Conservation (phyloP, 2,329 filamentous ascomycete genomes). For the Diaporthe eres region DNA sequence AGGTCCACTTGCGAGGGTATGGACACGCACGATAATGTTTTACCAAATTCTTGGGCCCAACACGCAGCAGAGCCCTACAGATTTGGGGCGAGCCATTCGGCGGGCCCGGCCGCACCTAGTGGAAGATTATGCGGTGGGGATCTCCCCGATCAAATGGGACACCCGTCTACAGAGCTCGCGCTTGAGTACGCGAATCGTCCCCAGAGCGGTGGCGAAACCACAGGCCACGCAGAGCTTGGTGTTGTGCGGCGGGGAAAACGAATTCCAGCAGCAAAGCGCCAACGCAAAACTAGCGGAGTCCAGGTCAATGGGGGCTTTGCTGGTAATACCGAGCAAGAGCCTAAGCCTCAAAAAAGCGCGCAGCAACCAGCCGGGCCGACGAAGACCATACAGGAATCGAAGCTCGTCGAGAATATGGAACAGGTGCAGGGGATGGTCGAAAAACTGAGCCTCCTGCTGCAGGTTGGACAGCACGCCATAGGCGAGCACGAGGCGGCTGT, state of each 20-base stretch:
- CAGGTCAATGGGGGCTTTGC: no score
- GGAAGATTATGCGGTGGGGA: background rate
- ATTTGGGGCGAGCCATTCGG: background rate
- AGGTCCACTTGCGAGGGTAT: no score
- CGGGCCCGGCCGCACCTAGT: background rate
- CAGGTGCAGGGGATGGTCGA: background rate
- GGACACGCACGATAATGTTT: no score
- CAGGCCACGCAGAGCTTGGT: no score
- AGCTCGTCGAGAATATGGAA: background rate
- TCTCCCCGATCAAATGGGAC: background rate
- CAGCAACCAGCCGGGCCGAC: background rate
- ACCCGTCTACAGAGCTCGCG: background rate
- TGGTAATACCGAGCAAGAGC: background rate
- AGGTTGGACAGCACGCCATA: slow-evolving; percentile 8
- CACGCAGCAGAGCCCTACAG: background rate
- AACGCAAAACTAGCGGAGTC: background rate
- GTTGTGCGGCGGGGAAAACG: no score
- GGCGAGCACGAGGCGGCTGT: background rate
- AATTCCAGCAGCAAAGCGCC: no score
- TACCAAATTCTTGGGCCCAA: background rate
- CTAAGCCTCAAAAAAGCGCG: background rate
- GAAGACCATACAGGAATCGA: background rate
- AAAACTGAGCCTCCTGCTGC: slow-evolving; percentile 1
- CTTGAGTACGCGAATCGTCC: background rate
- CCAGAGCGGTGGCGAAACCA: background rate